phyloP scores from a whole-genome alignment of 768 basidiomycete genomes.

The Lentinula sp. region DNA sequence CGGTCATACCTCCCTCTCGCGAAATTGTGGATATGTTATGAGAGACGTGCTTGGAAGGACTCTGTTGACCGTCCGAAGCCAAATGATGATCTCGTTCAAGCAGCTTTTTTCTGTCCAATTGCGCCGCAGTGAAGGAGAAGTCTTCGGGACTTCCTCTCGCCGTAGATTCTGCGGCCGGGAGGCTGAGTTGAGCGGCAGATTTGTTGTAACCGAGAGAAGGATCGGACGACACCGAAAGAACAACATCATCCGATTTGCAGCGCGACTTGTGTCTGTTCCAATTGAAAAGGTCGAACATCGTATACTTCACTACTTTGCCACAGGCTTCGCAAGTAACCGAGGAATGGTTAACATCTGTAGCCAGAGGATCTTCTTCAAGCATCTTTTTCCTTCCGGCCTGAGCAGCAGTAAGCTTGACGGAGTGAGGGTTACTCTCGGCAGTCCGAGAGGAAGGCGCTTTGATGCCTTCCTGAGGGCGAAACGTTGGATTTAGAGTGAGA shows the following conservation, averaged over 20 bases:
- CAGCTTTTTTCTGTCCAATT: too few relatives aligned
- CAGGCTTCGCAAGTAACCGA: background rate
- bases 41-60: background rate
- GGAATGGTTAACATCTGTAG: background rate
- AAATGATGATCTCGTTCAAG: too few relatives aligned
- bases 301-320: background rate
- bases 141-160: too few relatives aligned
- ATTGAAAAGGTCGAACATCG: background rate
- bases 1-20: background rate
- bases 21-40: background rate
- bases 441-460: background rate
- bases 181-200: too few relatives aligned
- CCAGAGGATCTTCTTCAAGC: background rate
- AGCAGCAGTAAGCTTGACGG: background rate
- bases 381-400: background rate
- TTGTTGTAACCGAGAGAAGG: too few relatives aligned
- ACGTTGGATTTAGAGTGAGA: too few relatives aligned
- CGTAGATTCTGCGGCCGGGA: too few relatives aligned
- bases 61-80: too few relatives aligned
- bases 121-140: too few relatives aligned
- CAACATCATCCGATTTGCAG: background rate
- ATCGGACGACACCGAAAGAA: too few relatives aligned
- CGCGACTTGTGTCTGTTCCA: background rate
- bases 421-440: too few relatives aligned
- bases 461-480: too few relatives aligned